Evolutionary conservation across 2,329 filamentous ascomycete species (phyloP).

Genomic region (Dothidotthia symphoricarpi): DNA sequence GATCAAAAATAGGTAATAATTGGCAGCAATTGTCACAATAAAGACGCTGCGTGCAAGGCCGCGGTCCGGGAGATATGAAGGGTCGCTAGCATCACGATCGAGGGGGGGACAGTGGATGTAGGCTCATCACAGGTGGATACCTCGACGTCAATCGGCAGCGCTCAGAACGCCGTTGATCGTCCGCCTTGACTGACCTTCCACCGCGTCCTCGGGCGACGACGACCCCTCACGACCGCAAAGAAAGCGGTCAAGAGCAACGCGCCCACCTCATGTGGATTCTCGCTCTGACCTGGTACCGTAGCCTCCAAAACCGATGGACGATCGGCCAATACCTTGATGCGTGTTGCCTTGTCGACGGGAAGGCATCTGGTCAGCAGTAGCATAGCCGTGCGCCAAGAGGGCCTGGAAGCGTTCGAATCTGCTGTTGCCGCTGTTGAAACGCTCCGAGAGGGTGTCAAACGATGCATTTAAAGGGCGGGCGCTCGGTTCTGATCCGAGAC

Average conservation of each 20-base stretch:
- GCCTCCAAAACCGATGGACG: conserved; percentile 11
- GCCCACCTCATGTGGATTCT: conserved; percentile 15
- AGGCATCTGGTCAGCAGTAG: background rate
- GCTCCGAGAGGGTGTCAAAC: conserved; percentile 19
- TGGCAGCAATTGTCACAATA: conserved; percentile 32
- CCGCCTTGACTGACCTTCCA: conserved; percentile 11
- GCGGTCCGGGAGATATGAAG: conserved; percentile 15
- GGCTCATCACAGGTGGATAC: conserved; percentile 23
- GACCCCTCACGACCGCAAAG: conserved; percentile 8
- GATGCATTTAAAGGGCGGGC: conserved; percentile 20
- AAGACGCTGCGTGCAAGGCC: conserved; percentile 18
- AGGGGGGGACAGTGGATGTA: conserved; percentile 18
- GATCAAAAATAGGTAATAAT: conserved; percentile 18
- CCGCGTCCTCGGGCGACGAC: conserved; percentile 13
- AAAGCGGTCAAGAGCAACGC: conserved; percentile 12
- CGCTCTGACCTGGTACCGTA: conserved; percentile 14
- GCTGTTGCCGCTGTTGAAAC: conserved; percentile 16
- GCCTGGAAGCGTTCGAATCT: conserved; percentile 36
- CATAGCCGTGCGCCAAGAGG: conserved; percentile 25
- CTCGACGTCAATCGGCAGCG: conserved; percentile 33
- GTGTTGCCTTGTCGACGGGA: conserved; percentile 20
- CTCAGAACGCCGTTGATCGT: conserved; percentile 21
- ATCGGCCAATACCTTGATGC: conserved; percentile 12
- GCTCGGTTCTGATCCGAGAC: conserved; percentile 19
- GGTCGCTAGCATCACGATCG: conserved; percentile 21